Conservation (phyloP, 371 early-diverging fungal species). For the Mortierella sp. region DNA sequence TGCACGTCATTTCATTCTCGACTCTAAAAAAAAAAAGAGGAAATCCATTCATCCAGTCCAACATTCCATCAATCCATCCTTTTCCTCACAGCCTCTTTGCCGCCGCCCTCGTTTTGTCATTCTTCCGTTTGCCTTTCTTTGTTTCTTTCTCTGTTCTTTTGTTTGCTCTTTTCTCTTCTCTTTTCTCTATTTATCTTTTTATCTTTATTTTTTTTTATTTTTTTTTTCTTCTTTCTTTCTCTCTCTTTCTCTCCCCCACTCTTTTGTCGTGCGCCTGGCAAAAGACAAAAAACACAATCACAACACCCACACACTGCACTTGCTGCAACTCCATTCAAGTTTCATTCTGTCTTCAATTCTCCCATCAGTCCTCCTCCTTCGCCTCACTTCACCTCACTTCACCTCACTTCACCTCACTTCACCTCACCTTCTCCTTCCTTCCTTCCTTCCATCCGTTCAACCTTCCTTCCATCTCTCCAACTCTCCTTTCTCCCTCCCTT, state of each 20-base stretch:
- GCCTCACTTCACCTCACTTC: too few relatives aligned
- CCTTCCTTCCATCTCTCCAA: neutral
- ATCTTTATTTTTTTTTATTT: too few relatives aligned
- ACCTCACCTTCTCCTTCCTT: neutral
- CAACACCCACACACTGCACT: neutral
- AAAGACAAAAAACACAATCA: too few relatives aligned
- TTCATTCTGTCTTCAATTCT: neutral
- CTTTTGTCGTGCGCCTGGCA: constrained; percentile 12
- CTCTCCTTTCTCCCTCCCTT: neutral
- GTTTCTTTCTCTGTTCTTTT: constrained; percentile 10
- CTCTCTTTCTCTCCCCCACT: constrained; percentile 1
- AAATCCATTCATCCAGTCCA: constrained; percentile 8
- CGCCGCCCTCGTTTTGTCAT: neutral
- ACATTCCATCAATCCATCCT: constrained; percentile 4
- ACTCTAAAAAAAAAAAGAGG: neutral
- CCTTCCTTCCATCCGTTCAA: neutral
- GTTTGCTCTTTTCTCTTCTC: neutral
- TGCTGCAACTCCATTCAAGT: neutral
- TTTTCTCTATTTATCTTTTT: too few relatives aligned
- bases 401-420: too few relatives aligned
- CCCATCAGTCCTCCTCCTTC: too few relatives aligned
- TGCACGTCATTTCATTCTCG: constrained; percentile 11
- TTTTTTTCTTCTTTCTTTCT: neutral
- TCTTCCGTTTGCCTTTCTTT: neutral
- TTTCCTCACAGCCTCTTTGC: constrained; percentile 3